A percentile compares a stretch with the other conserved stretches of the same genome.
phyloP scores from a whole-genome alignment of 305 asterid genomes.

The Fraxinus nigra region DNA sequence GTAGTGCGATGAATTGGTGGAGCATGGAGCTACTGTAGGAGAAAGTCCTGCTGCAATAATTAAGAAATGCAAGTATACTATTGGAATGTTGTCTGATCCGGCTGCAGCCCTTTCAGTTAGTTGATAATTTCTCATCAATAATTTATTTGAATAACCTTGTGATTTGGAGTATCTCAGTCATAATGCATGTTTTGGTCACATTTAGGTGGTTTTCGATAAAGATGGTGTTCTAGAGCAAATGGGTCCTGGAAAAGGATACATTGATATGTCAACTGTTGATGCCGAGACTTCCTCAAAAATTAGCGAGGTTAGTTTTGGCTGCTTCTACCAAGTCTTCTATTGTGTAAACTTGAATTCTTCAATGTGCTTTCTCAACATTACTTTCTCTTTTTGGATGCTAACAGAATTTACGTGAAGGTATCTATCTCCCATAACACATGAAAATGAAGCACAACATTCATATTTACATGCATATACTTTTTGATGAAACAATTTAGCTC shows the following conservation, averaged over 20 bases:
- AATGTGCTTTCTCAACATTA: not conserved
- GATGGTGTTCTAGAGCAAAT: conserved; percentile 81
- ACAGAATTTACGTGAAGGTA: not conserved
- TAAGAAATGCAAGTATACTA: conserved; percentile 91
- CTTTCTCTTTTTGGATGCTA: not conserved
- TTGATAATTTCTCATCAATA: conserved; percentile 6
- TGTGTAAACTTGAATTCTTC: not conserved
- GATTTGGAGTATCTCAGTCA: conserved; percentile 7
- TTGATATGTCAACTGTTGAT: conserved; percentile 98
- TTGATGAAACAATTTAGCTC: not conserved
- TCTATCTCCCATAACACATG: not conserved
- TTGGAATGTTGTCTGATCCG: conserved; percentile 93
- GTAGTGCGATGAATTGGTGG: conserved; percentile 91
- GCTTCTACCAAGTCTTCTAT: conserved; percentile 4
- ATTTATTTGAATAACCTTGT: not conserved
- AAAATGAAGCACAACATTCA: not conserved
- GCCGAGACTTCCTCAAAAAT: conserved; percentile 88
- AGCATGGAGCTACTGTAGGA: conserved; percentile 80
- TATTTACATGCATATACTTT: not conserved
- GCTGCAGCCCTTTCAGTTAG: conserved; percentile 90
- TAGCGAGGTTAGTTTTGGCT: conserved; percentile 53
- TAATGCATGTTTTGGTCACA: conserved; percentile 11
- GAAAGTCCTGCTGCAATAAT: conserved; percentile 84
- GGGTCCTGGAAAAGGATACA: conserved; percentile 74
- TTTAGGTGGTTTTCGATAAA: conserved; percentile 78